phyloP scores from a whole-genome alignment of 1,139 yeast genomes.

The Hyphopichia pseudoburtonii region DNA sequence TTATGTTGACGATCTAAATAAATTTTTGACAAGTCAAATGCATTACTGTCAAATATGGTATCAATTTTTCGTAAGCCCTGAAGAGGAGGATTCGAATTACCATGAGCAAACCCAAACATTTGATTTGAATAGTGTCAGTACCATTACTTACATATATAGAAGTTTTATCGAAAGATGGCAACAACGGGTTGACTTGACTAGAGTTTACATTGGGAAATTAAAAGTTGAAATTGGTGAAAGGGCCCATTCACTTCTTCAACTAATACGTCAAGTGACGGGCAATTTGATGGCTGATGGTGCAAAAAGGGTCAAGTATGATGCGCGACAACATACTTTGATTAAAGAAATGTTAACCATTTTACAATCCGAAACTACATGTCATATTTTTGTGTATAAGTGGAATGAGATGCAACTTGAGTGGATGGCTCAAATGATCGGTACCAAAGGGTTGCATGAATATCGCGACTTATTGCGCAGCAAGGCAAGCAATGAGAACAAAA shows the following conservation, averaged over 20 bases:
- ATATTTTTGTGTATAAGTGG: background rate
- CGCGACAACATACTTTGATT: background rate
- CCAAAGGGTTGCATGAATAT: background rate
- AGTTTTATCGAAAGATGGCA: constrained; percentile 1
- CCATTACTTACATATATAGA: background rate
- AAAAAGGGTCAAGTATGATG: background rate
- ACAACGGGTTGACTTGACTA: background rate
- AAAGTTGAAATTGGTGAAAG: background rate
- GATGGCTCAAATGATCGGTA: background rate
- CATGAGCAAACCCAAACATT: too few relatives aligned
- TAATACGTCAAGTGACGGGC: too few relatives aligned
- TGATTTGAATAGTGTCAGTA: background rate
- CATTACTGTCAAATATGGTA: constrained; percentile 1
- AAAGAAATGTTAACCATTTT: too few relatives aligned
- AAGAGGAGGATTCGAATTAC: too few relatives aligned
- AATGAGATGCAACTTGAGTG: background rate
- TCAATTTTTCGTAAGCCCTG: constrained; percentile 1
- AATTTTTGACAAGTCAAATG: background rate
- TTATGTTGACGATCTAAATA: background rate
- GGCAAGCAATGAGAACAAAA: too few relatives aligned
- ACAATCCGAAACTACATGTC: background rate
- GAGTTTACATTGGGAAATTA: background rate
- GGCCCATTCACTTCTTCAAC: background rate
- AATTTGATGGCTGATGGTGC: too few relatives aligned
- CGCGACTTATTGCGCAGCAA: background rate